Base-by-base conservation (phyloP, 2,329 filamentous ascomycete genomes). In the Immersiporthe knoxdaviesiana region DNA sequence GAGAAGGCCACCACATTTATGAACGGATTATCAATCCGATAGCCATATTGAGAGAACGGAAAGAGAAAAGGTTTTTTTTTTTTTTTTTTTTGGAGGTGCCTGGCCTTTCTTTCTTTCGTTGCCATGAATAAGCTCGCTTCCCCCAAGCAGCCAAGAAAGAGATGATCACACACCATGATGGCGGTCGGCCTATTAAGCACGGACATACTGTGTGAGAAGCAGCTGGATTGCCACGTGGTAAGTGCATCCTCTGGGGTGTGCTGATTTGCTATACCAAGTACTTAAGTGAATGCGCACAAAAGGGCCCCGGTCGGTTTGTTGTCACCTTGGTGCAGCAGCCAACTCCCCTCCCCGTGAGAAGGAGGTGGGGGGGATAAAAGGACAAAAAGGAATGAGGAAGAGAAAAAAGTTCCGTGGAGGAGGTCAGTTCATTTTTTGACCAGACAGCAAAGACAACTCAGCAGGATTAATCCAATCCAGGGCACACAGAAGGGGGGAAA, bases 201-300 rank as follows among this genome's bases (percentile, higher is more conserved):
- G n/a, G n/a, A n/a, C n/a, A n/a, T n/a, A 54, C 50, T 27, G 50
- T 54, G 24, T 27, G 50, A 54, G 50, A n/a, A 32, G 27, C 16
- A n/a, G 21, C 56, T 37, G 56, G 30, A 12, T 63, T 63, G 61
- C 61, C 61, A 63, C 61, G 61, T 63, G 61, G 61, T 50, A 27
- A 27, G 41, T 50, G 61, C 61, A 50, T 63, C 60, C 60, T 44
- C 39, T 27, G 30, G 54, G 30, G 30, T 18, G 24, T 32, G 30
- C 54, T 58, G 54, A 58, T 32, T 58, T 58, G 44, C 30, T 18
- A 35, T n/a, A n/a, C n/a, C n/a, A n/a, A n/a, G n/a, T n/a, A n/a
- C n/a, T n/a, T n/a, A n/a, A n/a, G n/a, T n/a, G n/a, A 18, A 21
- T 35, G 54, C 54, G 12, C 54, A 27, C 54, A 30, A 58, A 54